Evolutionary conservation across 1,139 yeast species (phyloP), one percentile per base, ranked within the genome.

Genomic region (Saccharomycopsis phalli): DNA sequence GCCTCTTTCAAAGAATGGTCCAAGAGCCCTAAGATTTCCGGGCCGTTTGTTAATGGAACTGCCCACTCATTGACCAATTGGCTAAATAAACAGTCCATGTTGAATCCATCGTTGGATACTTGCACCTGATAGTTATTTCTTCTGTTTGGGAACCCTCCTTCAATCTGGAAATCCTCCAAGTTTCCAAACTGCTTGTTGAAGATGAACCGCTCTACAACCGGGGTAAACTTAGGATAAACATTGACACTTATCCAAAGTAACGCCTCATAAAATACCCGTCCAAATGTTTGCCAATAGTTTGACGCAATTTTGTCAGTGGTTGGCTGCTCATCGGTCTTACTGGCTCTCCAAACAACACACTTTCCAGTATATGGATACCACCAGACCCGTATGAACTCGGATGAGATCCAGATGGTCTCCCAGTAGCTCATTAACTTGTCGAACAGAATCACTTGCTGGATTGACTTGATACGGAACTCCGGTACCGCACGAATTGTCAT

Each of bases 1-100:
- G 94, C 95, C 10, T 62, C 64, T 26, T 67, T 55, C 40, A 88
- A 82, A 4, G 73, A 69, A 19, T 67, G 68, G 46, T 81, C 74
- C 49, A 88, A 66, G 39, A 81, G 65, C 40, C 71, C 66, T 50
- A 88, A 69, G 10, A 81, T 77, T 38, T 77, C 80, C 6, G 77
- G 77, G 7, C 97, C 97, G 46, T 74, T 71, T 22, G 64, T 68
- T 55, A 91, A 65, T 23, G 97, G 97, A 42, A 94, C 75, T 11
- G 91, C 86, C 98, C 98, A 91, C 62, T 91, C 98, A 56, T 88
- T 79, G 42, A 91, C 98, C 62, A 81, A 88, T 60, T 91, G 98
- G 36, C 88, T 78, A 58, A 87, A 91, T 50, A 88, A 65, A 58
- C 98, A 91, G 63, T 91, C 97, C 95, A 91, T 86, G 58, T 86